phyloP scores from a whole-genome alignment of 352 stramenopile species.

The Phytophthora citrophthora region DNA sequence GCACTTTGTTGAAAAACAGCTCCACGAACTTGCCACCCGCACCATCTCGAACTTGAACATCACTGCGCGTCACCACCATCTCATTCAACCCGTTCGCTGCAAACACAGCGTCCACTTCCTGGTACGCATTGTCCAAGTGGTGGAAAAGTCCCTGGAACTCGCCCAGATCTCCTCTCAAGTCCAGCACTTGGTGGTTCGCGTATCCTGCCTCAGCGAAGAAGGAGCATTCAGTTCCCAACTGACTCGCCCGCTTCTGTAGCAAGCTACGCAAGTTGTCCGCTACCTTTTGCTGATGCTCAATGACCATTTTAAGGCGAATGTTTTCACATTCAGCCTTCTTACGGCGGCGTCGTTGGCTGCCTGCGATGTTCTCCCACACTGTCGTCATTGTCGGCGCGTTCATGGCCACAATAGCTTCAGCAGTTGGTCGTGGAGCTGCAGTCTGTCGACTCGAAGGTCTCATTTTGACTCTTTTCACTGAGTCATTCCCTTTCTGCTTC shows the following conservation, averaged over 20 bases:
- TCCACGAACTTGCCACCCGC: slow-evolving; percentile 36
- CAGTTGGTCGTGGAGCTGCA: neutral
- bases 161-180: slow-evolving; percentile 21
- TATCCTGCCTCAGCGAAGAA: slow-evolving; percentile 19
- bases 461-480: neutral
- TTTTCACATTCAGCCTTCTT: slow-evolving; percentile 47
- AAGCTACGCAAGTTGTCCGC: slow-evolving; percentile 15
- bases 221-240: slow-evolving; percentile 24
- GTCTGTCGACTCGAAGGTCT: neutral
- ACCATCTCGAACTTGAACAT: slow-evolving; percentile 37
- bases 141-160: slow-evolving; percentile 36
- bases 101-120: slow-evolving; percentile 34
- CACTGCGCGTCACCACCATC: slow-evolving; percentile 33
- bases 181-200: slow-evolving; percentile 14
- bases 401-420: slow-evolving; percentile 10
- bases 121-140: slow-evolving; percentile 28
- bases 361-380: slow-evolving; percentile 33
- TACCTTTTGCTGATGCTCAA: slow-evolving; percentile 40
- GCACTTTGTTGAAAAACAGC: slow-evolving; percentile 44
- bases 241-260: slow-evolving; percentile 27
- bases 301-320: slow-evolving; percentile 41
- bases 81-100: slow-evolving; percentile 27
- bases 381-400: slow-evolving; percentile 18
- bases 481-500: slow-evolving; percentile 7
- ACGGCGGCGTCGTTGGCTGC: slow-evolving; percentile 36